Conservation (phyloP, 169 alveolate genomes). For the Plasmodium chabaudi region DNA sequence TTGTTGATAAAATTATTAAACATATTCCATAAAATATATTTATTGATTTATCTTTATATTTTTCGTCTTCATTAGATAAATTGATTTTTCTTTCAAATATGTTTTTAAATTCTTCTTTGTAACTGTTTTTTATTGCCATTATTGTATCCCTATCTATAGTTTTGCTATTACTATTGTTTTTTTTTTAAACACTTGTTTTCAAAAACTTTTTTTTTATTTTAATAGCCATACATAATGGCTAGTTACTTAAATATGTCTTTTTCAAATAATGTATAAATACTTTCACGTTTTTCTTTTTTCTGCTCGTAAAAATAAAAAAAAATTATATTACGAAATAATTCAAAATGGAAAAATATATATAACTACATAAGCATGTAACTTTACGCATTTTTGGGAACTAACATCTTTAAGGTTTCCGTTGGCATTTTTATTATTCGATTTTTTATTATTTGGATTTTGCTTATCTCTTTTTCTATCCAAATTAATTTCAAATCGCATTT, state of each 20-base stretch:
- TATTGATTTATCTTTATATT: slow-evolving; percentile 47
- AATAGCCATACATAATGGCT: not conserved
- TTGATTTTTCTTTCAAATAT: slow-evolving; percentile 65
- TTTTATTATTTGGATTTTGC: slow-evolving; percentile 28
- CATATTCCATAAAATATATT: slow-evolving; percentile 65
- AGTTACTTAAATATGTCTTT: slow-evolving; percentile 48
- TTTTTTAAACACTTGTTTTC: not conserved
- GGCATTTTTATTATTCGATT: slow-evolving; percentile 18
- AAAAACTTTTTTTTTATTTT: not conserved
- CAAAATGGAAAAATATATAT: slow-evolving; percentile 1
- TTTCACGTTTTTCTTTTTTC: slow-evolving; percentile 76
- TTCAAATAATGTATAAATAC: slow-evolving; percentile 52
- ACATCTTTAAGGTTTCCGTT: slow-evolving; percentile 45
- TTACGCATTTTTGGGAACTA: slow-evolving; percentile 5
- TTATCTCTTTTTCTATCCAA: slow-evolving; percentile 64
- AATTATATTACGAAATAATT: not conserved
- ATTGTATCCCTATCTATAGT: not conserved
- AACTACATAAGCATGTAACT: not conserved
- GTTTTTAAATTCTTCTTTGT: slow-evolving; percentile 69
- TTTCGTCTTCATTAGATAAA: slow-evolving; percentile 54
- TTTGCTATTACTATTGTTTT: not conserved
- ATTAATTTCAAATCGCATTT: slow-evolving; percentile 75
- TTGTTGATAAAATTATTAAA: slow-evolving; percentile 35
- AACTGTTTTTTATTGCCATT: slow-evolving; percentile 28
- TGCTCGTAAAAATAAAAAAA: slow-evolving; percentile 1